phyloP scores from a whole-genome alignment of 352 stramenopile genomes.

The Phytopythium chamaehyphon region DNA sequence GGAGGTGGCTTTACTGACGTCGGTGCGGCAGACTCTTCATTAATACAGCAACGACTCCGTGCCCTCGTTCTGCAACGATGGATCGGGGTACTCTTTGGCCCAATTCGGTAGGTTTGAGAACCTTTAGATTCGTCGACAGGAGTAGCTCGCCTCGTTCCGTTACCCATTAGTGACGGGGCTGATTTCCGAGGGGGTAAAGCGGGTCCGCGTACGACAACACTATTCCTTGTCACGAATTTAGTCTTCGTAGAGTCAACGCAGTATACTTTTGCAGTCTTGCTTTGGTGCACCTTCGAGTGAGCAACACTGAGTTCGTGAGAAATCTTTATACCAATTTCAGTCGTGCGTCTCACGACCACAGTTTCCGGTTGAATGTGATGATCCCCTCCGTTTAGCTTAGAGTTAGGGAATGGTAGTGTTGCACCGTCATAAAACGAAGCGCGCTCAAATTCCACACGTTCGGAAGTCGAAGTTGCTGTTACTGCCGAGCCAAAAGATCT shows the following conservation, averaged over 20 bases:
- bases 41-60: too few relatives aligned
- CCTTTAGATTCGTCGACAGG: too few relatives aligned
- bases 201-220: not conserved
- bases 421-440: too few relatives aligned
- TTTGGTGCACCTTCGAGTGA: not conserved
- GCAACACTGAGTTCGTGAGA: not conserved
- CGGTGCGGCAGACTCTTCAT: too few relatives aligned
- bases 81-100: not conserved
- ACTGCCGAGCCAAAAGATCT: not conserved
- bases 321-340: not conserved
- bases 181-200: not conserved
- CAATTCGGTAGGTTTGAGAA: not conserved
- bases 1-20: too few relatives aligned
- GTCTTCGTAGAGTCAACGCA: not conserved
- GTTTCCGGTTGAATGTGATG: too few relatives aligned
- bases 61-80: not conserved
- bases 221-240: not conserved
- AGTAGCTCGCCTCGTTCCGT: not conserved
- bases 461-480: not conserved
- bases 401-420: too few relatives aligned
- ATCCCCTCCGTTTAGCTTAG: too few relatives aligned
- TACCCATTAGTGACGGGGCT: not conserved
- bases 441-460: not conserved
- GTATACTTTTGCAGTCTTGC: constrained; percentile 1
- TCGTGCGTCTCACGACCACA: not conserved